Evolutionary conservation across 164 flowering plant genomes (phyloP), one percentile per base, ranked within the genome.

Genomic region (Nymphaea thermarum): DNA sequence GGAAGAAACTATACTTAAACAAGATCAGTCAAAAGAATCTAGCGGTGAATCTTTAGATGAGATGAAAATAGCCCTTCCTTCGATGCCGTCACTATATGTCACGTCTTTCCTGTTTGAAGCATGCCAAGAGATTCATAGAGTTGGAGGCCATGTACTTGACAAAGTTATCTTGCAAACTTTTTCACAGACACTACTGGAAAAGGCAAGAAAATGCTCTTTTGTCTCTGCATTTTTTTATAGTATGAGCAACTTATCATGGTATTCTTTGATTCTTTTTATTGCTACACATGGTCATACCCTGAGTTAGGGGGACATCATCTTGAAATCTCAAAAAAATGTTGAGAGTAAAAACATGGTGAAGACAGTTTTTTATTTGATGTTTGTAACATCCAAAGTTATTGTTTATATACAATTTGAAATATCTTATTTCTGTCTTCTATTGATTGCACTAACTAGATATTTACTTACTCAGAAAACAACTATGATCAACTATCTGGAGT

Each of bases 111-210:
- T 94, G 16, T 94, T 87, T 76, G 82, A 77, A 73, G 96, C 94
- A 66, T 92, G 92, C 75, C 87, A 87, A 83, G 98, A 94, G 83
- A 83, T 95, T 74, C 93, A 95, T 66, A 82, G 88, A 71, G 82
- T 88, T 73, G 99, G 99, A 44, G 99, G 99, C 59, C 99, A 95
- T 81, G 88, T 92, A 6, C 87, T 95, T 67, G 94, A 95, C 82
- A 92, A 83, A 74, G 68, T 77, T 42, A 89, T 90, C 74, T 76
- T 95, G 68, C 90, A 82, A 76, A 84, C 84, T 45, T 82, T 95
- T 80, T 88, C 97, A 11, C 57, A 57, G 65, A 80, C 73, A 65
- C 79, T 92, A 43, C 44, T 82, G 73, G 96, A 92, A 77, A 88
- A 85, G 96, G 99, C 88, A 79, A 65, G 42, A 55, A n/a, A 61